These are phyloP conservation scores for Phaeosphaeriaceae sp. DNA, from an alignment of 2,329 filamentous ascomycete genomes.

Conservation along the genomic window DNA sequence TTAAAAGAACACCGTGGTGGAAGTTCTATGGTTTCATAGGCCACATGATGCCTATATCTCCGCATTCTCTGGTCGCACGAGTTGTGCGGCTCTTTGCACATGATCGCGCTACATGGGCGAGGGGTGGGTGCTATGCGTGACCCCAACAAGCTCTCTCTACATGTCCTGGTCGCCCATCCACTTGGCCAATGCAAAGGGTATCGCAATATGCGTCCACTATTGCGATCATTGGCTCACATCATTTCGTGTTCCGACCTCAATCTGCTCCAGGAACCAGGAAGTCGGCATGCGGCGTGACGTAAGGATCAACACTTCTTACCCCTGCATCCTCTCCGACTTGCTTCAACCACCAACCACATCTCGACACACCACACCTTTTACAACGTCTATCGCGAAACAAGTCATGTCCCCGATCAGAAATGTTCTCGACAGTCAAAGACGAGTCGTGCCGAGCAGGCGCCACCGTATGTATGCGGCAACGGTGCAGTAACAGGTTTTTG, in stretches of 20 bases:
- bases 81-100: not conserved
- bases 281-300: constrained; percentile 13
- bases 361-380: constrained; percentile 5
- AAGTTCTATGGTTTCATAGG: not conserved
- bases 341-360: constrained; percentile 6
- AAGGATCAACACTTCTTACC: constrained; percentile 11
- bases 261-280: constrained; percentile 1
- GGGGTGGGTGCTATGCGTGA: not conserved
- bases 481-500: constrained; percentile 30
- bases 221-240: not conserved
- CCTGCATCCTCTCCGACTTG: constrained; percentile 8
- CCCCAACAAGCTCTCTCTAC: too few relatives aligned
- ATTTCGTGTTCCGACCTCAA: not conserved
- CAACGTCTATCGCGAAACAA: constrained; percentile 13
- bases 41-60: not conserved
- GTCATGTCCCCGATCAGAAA: constrained; percentile 7
- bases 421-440: not conserved
- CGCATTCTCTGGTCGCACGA: not conserved
- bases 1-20: constrained; percentile 30
- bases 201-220: not conserved
- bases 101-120: not conserved
- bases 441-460: not conserved
- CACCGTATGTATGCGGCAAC: constrained; percentile 8
- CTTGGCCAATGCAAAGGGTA: not conserved
- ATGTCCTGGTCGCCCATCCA: too few relatives aligned